Base-by-base conservation (phyloP, 1,284 basidiomycete species). In the Gymnopus androsaceus region DNA sequence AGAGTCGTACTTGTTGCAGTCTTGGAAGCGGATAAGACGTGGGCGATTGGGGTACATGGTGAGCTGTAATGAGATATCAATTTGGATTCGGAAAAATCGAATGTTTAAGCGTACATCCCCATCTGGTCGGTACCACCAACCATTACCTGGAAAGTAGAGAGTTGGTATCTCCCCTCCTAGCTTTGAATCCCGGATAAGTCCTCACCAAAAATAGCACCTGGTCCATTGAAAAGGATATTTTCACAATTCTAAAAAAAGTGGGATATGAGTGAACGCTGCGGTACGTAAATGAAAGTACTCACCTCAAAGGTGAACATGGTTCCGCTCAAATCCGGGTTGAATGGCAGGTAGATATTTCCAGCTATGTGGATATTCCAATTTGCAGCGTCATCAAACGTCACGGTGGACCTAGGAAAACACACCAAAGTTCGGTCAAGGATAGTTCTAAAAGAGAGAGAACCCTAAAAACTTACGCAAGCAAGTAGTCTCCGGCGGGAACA, bases 291-390 rank as follows among this genome's bases (percentile, higher is more conserved):
- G 14, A 23, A 7, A 12, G 3, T 47, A 28, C 54, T 2, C 9
- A 64, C 61, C 53, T 64, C 58, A 8, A 60, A 64, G 2, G 55
- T 57, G 23, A 65, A 46, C 61, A 65, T 61, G 1, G 61, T 65
- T 7, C 64, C 64, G 4, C 56, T 57, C 15, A 64, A 53, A 30
- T 21, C 4, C 1, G 59, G 54, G 36, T 55, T 46, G 45, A 58
- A 64, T 19, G 61, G 63, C 6, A 64, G 15, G 36, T 55, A 63
- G n/a, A 64, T 55, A 31, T 61, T 37, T 2, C 63, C 63, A 7
- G 56, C 58, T 17, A 64, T 62, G 44, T 62, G 59, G 5, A 64
- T 55, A 25, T 60, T 65, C 56, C 61, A 65, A 40, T 64, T 59
- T 5, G 37, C 34, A 5, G 62, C 64, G 36, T 57, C 56, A 45